Percentiles rank a stretch among this genome's conserved stretches.
These are phyloP conservation scores for Fusarium cyanostomum DNA, from an alignment of 2,329 filamentous ascomycete species.

Conservation along the genomic window DNA sequence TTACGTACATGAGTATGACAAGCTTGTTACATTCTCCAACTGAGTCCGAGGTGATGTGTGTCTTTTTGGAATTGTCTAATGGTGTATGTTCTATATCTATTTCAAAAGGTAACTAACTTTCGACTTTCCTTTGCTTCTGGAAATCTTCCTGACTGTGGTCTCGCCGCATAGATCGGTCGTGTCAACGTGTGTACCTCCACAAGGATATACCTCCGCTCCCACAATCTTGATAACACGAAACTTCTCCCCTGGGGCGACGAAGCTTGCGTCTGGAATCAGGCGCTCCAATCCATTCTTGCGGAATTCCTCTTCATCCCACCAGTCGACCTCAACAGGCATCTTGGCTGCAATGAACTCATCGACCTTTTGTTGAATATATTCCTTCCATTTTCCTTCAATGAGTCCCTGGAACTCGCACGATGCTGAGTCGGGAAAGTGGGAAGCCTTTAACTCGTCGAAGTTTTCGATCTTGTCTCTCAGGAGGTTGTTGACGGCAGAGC, in stretches of 20 bases:
- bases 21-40: too few species aligned
- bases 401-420: slow-evolving; percentile 73
- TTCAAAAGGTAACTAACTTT: slow-evolving; percentile 38
- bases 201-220: slow-evolving; percentile 75
- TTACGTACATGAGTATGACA: too few species aligned
- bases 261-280: slow-evolving; percentile 61
- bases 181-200: slow-evolving; percentile 78
- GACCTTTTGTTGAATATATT: slow-evolving; percentile 67
- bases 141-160: slow-evolving; percentile 72
- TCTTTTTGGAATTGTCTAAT: not conserved
- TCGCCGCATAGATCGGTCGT: slow-evolving; percentile 67
- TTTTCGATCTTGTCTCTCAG: slow-evolving; percentile 59
- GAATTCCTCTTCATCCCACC: slow-evolving; percentile 74
- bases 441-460: slow-evolving; percentile 75
- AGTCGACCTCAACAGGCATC: slow-evolving; percentile 69
- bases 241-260: slow-evolving; percentile 54
- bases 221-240: slow-evolving; percentile 75
- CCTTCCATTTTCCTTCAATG: slow-evolving; percentile 72
- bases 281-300: slow-evolving; percentile 60
- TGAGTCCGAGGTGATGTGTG: not conserved
- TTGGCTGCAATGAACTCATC: slow-evolving; percentile 65
- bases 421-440: slow-evolving; percentile 74
- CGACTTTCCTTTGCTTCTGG: slow-evolving; percentile 39
- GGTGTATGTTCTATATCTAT: not conserved
- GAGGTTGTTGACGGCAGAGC: slow-evolving; percentile 70